These are phyloP conservation scores for Avicennia marina DNA, from an alignment of 257 asterid species.

Conservation along the genomic window DNA sequence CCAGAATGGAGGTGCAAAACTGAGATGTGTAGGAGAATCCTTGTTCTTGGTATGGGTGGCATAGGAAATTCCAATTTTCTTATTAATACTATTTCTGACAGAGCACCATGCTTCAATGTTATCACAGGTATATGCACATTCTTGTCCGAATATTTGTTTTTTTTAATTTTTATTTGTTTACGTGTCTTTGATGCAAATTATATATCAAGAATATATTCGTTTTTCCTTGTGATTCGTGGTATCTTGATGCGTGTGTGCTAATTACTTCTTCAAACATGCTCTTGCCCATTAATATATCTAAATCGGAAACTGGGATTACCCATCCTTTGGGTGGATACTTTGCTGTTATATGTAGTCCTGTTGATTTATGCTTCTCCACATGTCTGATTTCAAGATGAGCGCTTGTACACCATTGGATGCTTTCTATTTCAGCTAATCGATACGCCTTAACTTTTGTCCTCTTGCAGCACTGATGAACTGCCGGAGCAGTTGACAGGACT, in stretches of 20 bases:
- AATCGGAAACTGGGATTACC: background rate
- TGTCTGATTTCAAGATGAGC: background rate
- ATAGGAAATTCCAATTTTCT: constrained; percentile 6
- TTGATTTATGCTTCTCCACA: background rate
- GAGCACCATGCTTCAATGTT: background rate
- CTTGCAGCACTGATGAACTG: background rate
- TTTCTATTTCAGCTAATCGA: background rate
- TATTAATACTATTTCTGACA: too few relatives aligned
- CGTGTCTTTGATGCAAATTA: too few relatives aligned
- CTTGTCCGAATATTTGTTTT: too few relatives aligned
- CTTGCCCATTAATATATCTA: too few relatives aligned
- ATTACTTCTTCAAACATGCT: background rate
- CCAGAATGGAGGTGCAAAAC: background rate
- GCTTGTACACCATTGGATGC: background rate
- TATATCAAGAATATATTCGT: too few relatives aligned
- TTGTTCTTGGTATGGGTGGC: constrained; percentile 27
- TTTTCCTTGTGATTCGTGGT: too few relatives aligned
- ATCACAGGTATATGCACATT: constrained; percentile 13
- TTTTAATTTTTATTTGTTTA: too few relatives aligned
- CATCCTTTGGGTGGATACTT: background rate
- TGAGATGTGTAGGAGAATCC: background rate
- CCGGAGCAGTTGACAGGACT: too few relatives aligned
- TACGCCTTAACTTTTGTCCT: background rate
- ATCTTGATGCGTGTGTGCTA: too few relatives aligned
- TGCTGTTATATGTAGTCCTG: background rate